Base-by-base conservation (phyloP, 306 rosid species). In the Trifolium subterraneum region DNA sequence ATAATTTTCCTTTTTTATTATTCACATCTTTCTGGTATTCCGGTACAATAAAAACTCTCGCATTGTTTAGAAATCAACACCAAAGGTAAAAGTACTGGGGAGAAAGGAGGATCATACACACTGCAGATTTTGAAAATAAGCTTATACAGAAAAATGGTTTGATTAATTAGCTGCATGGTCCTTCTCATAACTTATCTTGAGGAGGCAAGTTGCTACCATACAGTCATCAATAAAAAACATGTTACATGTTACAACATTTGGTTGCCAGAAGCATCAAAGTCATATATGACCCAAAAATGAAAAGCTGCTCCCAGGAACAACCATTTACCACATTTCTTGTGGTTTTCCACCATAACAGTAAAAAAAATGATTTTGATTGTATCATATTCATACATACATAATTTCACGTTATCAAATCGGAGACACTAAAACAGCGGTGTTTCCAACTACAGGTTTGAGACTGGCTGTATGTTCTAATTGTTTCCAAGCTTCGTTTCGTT, bases 391-490 rank as follows among this genome's bases (percentile, higher is more conserved):
- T 62, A 7, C 8, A 80, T 22, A 22, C 25, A 22, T 22, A 22
- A n/a, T 9, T 76, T 72, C 86, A 66, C 38, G 84, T 74, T 72
- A 84, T 83, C 69, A 66, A 65, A 64, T 61, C 45, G 89, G 85
- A 70, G 87, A 83, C 56, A 91, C 98, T 86, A 94, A 71, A 64
- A 94, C 98, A 8, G 98, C 93, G 5, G 90, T 88, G 58, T 83
- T 94, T 80, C 93, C 97, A 8, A 85, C 81, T 61, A 87, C 85
- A 2, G 96, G 96, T 86, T 87, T 87, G 47, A 82, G 89, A 68
- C 86, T 90, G 15, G 96, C 97, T 58, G 78, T 89, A 33, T 75
- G 75, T 84, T 94, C 98, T 71, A 94, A 83, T 45, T 35, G 89
- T 72, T 87, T 83, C 98, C 98, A 94, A 8, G 85, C 85, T 81